A percentile compares a stretch with the other conserved stretches of the same genome.
Evolutionary conservation across 2,329 filamentous ascomycete genomes (phyloP).

Genomic region (Fusarium tuaranense): DNA sequence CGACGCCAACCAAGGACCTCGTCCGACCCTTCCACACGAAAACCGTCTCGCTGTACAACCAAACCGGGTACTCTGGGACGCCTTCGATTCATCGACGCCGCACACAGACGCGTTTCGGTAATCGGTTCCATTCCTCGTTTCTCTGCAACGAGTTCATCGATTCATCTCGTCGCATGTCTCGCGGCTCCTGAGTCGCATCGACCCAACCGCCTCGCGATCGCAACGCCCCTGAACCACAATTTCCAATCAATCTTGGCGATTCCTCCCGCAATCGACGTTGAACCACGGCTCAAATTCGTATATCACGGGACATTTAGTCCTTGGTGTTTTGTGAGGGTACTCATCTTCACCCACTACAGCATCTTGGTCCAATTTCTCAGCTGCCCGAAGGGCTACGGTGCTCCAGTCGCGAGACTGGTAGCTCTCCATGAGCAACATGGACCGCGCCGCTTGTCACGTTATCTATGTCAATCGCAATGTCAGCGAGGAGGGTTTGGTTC

Average conservation of each 20-base stretch:
- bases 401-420: conserved; percentile 72
- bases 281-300: conserved; percentile 5
- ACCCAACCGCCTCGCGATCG: conserved; percentile 23
- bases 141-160: neutral
- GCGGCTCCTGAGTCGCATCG: conserved; percentile 30
- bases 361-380: conserved; percentile 36
- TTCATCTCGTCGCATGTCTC: conserved; percentile 26
- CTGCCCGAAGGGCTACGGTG: conserved; percentile 62
- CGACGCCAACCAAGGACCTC: conserved; percentile 34
- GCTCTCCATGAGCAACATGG: conserved; percentile 68
- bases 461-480: conserved; percentile 70
- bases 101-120: conserved; percentile 14
- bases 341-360: conserved; percentile 12
- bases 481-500: conserved; percentile 59
- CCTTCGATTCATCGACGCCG: conserved; percentile 21
- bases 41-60: conserved; percentile 29
- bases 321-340: conserved; percentile 34
- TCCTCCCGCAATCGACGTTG: conserved; percentile 4
- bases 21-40: conserved; percentile 38
- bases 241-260: neutral
- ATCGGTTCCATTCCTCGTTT: neutral
- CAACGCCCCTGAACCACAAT: conserved; percentile 16
- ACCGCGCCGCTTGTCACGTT: conserved; percentile 67
- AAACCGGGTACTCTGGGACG: conserved; percentile 22
- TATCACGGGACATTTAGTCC: conserved; percentile 17